Percentiles rank a stretch among this genome's conserved stretches.
Evolutionary conservation across 2,329 filamentous ascomycete genomes (phyloP).

Genomic region (Colletotrichum lini): DNA sequence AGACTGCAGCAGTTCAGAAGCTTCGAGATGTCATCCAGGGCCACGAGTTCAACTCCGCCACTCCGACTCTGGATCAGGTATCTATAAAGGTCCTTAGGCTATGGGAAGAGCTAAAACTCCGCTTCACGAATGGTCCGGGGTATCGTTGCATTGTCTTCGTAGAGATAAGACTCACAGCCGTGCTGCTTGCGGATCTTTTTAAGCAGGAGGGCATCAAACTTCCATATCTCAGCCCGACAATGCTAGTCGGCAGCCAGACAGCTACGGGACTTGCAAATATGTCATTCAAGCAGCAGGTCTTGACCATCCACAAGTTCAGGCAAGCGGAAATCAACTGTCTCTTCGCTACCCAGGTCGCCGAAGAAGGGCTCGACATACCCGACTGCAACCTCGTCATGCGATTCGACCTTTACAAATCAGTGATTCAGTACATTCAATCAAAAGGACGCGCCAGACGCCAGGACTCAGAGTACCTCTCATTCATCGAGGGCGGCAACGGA

Average conservation of each 20-base stretch:
- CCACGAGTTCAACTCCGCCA: constrained; percentile 60
- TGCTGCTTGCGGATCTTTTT: constrained; percentile 79
- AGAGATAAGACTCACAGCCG: constrained; percentile 81
- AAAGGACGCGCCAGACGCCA: constrained; percentile 85
- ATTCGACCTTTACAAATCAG: constrained; percentile 89
- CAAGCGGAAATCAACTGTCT: constrained; percentile 73
- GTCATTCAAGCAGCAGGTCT: constrained; percentile 81
- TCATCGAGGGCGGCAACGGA: constrained; percentile 81
- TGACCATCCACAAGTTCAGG: constrained; percentile 77
- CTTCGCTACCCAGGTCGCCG: constrained; percentile 76
- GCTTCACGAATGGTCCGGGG: constrained; percentile 72
- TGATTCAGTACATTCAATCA: constrained; percentile 97
- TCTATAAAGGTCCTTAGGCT: constrained; percentile 83
- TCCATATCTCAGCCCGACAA: constrained; percentile 70
- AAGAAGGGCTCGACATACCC: constrained; percentile 78
- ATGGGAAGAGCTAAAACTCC: constrained; percentile 69
- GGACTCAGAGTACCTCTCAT: constrained; percentile 85
- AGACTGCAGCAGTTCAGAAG: constrained; percentile 70
- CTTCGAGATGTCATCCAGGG: constrained; percentile 70
- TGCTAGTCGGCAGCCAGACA: constrained; percentile 61
- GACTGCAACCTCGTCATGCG: constrained; percentile 78
- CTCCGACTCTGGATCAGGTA: constrained; percentile 57
- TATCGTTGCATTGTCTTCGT: constrained; percentile 91
- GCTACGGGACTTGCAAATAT: constrained; percentile 51
- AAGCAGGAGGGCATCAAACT: constrained; percentile 67